A percentile compares a stretch with the other conserved stretches of the same genome.
Evolutionary conservation across 2,329 filamentous ascomycete species (phyloP).

Genomic region (Apiospora kogelbergensis): DNA sequence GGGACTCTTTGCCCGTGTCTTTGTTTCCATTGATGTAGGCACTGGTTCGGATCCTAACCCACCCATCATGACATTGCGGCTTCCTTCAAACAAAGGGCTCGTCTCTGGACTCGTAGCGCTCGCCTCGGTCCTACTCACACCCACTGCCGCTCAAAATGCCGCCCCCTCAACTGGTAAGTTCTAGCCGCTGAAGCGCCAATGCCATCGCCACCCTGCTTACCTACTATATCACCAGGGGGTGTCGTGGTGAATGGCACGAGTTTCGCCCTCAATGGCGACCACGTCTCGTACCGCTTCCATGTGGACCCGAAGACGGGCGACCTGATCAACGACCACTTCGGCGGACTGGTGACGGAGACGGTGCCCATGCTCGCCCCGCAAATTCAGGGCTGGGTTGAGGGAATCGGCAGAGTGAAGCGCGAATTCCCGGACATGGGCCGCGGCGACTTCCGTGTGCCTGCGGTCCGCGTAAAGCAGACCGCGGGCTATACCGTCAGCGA

Average conservation of each 20-base stretch:
- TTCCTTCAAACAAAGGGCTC: neutral
- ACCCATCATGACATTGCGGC: neutral
- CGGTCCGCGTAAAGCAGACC: conserved; percentile 59
- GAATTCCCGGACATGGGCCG: conserved; percentile 66
- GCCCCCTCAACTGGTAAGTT: neutral
- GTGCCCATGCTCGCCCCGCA: conserved; percentile 44
- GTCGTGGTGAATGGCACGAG: conserved; percentile 54
- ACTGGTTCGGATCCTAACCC: neutral
- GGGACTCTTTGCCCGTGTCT: neutral
- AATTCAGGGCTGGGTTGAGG: conserved; percentile 54
- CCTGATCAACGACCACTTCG: conserved; percentile 59
- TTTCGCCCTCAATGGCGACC: conserved; percentile 56
- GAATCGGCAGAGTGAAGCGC: conserved; percentile 51
- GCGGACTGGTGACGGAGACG: conserved; percentile 53
- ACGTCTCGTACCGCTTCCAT: conserved; percentile 61
- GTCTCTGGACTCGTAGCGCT: neutral
- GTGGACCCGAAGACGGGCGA: conserved; percentile 54
- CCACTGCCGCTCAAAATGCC: neutral
- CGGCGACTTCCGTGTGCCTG: conserved; percentile 62
- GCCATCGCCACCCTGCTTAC: neutral
- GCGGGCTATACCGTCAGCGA: conserved; percentile 59
- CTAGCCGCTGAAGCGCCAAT: too few relatives aligned
- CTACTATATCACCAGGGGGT: conserved; percentile 38
- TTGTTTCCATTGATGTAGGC: neutral
- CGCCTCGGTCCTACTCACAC: neutral